Percentiles rank a stretch among this genome's conserved stretches.
phyloP scores from a whole-genome alignment of 305 asterid genomes.

The Plantago lanceolata region DNA sequence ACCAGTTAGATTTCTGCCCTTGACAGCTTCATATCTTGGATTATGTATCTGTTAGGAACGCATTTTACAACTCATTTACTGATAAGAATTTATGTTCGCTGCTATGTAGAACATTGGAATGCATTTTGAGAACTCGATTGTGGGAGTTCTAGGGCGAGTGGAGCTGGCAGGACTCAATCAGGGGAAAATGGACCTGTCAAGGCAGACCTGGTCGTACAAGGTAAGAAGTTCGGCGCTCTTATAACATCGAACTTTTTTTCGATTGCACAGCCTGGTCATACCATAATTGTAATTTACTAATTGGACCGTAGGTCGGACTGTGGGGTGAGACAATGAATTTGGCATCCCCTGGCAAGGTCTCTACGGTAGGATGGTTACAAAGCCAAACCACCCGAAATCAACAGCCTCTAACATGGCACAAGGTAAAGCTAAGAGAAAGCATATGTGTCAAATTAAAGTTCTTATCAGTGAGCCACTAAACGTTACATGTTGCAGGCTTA shows the following conservation, averaged over 20 bases:
- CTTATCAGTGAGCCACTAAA: neutral
- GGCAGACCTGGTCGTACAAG: constrained; percentile 71
- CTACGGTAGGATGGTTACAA: constrained; percentile 53
- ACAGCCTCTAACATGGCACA: constrained; percentile 63
- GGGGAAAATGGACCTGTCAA: constrained; percentile 48
- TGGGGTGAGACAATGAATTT: constrained; percentile 60
- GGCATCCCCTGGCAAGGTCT: constrained; percentile 38
- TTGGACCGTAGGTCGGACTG: constrained; percentile 45
- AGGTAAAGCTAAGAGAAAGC: constrained; percentile 36
- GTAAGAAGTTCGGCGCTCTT: constrained; percentile 25
- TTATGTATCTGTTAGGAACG: neutral
- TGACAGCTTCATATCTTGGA: neutral
- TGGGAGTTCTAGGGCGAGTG: constrained; percentile 53
- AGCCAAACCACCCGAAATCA: constrained; percentile 36
- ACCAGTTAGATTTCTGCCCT: constrained; percentile 44
- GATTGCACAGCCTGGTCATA: neutral
- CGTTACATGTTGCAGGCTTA: constrained; percentile 41
- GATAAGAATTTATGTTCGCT: constrained; percentile 9
- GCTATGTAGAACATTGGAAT: constrained; percentile 51
- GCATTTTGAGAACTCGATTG: constrained; percentile 58
- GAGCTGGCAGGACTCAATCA: constrained; percentile 52
- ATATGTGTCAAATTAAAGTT: neutral
- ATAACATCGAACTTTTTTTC: too few relatives aligned
- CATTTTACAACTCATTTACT: constrained; percentile 5
- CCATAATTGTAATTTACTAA: too few relatives aligned